Evolutionary conservation across 2,329 filamentous ascomycete genomes (phyloP), one percentile per base, ranked within the genome.

Genomic region (Phaeosphaeria sp.): DNA sequence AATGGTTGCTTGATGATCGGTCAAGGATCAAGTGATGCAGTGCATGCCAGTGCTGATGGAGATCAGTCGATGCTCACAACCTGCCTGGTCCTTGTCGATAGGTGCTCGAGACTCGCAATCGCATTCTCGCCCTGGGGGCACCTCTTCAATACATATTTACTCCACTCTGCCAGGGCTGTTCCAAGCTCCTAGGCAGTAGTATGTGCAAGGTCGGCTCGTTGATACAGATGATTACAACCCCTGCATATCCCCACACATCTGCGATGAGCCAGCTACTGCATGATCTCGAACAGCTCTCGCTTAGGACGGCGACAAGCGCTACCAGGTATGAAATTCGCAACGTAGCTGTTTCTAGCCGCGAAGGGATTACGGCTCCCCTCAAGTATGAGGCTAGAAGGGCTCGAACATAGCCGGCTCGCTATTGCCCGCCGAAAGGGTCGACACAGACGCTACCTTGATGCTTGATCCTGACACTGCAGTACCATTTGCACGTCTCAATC

Each of bases 241-340:
- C 57, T 63, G 55, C 45, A 53, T 42, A 56, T 55, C 53, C 57
- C 59, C 61, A 60, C 55, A 58, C 53, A 59, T 49, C 21, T 47
- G 51, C 56, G 56, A 63, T 61, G 53, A 52, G 40, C 42, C 53
- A 22, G 42, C 42, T 51, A 50, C 52, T 66, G 64, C 64, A 67
- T 63, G 58, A 64, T 64, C 62, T 63, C 51, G 57, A 63, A 54
- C 55, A 55, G 48, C 47, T 45, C 53, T 56, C 49, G 50, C 50
- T 46, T 40, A 39, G 13, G 18, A 52, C 49, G 56, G 54, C 30
- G 63, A 55, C 49, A 48, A 57, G 53, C 54, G 53, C 27, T 59
- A 18, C 49, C 21, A 17, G 44, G 39, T 24, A 25, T 30, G 11
- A 18, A 56, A 51, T 59, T 53, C 52, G 51, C 58, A 49, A 55